Evolutionary conservation across 805 yeast genomes (phyloP), one percentile per base, ranked within the genome.

Genomic region (Ogataea trehaloabstinens): DNA sequence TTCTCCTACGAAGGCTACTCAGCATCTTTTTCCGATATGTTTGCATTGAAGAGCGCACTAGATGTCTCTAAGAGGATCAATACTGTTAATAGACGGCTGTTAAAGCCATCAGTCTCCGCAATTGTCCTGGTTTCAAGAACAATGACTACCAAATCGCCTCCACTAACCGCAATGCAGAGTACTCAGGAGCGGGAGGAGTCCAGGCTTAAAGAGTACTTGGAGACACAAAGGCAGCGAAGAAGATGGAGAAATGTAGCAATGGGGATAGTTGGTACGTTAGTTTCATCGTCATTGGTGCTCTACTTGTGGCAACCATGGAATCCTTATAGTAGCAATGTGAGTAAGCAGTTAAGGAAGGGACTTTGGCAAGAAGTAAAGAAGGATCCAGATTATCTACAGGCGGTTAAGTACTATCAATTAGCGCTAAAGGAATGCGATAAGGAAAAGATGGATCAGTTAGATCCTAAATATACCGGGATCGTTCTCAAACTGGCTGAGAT

Each of bases 391-490:
- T 83, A 75, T 61, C 68, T 73, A 37, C 66, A 76, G 44, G 95
- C 97, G 0, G 66, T 88, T 42, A 73, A 74, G 41, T 70, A 73
- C 50, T 91, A 90, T 61, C 71, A 86, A 31, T 82, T 82, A 46
- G 95, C 95, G 0, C 63, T 89, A 19, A 70, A 77, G 20, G 72
- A 76, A 45, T 82, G 88, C 28, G 73, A 79, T 25, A 65, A 70
- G 19, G 62, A 78, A 32, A 71, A 70, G 0, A 58, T 87, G 64
- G 74, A 77, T 45, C 73, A 73, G 8, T 51, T 84, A 22, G 70
- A 78, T 40, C 93, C 87, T 53, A 91, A 85, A 53, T 90, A 85
- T 59, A 90, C 97, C 0, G 96, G 97, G 0, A 77, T 91, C 37
- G 95, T 90, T 54, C 68, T 91, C 58, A 87, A 90, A 53, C 67